Evolutionary conservation across 2,329 filamentous ascomycete genomes (phyloP).

Genomic region (Arthroderma sp.): DNA sequence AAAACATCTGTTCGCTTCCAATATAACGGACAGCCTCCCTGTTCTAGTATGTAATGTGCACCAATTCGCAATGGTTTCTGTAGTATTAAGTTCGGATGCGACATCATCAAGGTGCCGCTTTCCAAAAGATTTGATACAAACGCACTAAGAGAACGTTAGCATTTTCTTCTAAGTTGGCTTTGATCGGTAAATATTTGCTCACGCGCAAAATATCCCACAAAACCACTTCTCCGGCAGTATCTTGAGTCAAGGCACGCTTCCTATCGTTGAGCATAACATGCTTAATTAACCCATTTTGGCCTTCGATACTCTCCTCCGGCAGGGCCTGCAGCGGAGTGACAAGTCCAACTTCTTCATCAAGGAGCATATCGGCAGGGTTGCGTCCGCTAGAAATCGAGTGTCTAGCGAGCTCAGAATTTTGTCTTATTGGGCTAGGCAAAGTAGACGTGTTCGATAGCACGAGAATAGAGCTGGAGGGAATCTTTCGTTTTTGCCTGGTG

Average conservation of each 20-base stretch:
- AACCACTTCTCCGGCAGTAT: constrained; percentile 88
- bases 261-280: constrained; percentile 84
- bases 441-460: constrained; percentile 71
- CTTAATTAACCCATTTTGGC: constrained; percentile 89
- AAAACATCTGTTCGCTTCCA: constrained; percentile 93
- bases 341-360: constrained; percentile 35
- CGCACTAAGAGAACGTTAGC: constrained; percentile 46
- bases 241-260: constrained; percentile 74
- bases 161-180: background rate
- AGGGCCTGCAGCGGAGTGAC: constrained; percentile 53
- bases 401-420: constrained; percentile 42
- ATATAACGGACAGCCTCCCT: constrained; percentile 73
- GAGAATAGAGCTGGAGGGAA: constrained; percentile 65
- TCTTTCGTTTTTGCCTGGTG: constrained; percentile 38
- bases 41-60: constrained; percentile 90
- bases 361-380: constrained; percentile 19
- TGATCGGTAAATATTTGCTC: constrained; percentile 17
- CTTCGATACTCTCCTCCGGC: constrained; percentile 75
- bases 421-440: constrained; percentile 48
- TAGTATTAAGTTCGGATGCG: constrained; percentile 70
- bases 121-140: constrained; percentile 80
- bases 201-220: constrained; percentile 89
- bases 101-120: constrained; percentile 92
- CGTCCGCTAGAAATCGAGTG: constrained; percentile 18
- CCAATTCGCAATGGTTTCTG: constrained; percentile 86